Evolutionary conservation across 2,329 filamentous ascomycete genomes (phyloP), one percentile per base, ranked within the genome.

Genomic region (Tolypocladium capitatum): DNA sequence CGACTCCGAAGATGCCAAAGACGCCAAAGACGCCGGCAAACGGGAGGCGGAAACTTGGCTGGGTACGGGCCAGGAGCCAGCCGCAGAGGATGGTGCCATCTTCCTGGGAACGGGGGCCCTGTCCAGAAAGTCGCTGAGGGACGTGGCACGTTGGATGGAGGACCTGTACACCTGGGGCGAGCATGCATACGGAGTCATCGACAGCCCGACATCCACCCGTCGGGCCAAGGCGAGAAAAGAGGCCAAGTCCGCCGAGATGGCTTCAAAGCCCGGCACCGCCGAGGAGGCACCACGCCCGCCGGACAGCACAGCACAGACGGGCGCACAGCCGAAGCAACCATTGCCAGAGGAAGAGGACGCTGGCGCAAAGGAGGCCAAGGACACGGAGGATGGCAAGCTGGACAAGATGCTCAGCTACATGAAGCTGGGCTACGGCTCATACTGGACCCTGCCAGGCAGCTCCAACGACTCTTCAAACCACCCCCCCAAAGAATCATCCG

Each of bases 71-170:
- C 71, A 71, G 46, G 76, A 81, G 50, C 80, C 86, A 4, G 72
- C 74, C 2, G 75, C 83, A 9, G 78, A 86, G 48, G 91, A 96
- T 61, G 91, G 91, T 18, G 80, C 87, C 8, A 78, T 97, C 32
- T 97, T 97, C 58, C 76, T 91, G 7, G 91, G 91, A 0, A 74
- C 83, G 1, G 88, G 88, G 3, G 76, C 79, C 8, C 63, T 97
- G 41, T 83, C 84, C 13, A 75, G 80, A 47, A 74, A 74, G 18
- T 91, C 87, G 0, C 59, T 95, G 42, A 74, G 81, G 43, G 80
- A 84, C 56, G 62, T 96, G 27, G 83, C 84, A 1, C 78, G 84
- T 48, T 97, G 91, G 91, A 83, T 92, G 74, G 86, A 94, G 63
- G 84, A 86, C 58, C 74, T 96, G 2, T 94, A 92, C 63, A 81